These are phyloP conservation scores for Shiraia sp. DNA, from an alignment of 2,329 filamentous ascomycete species.

Conservation along the genomic window DNA sequence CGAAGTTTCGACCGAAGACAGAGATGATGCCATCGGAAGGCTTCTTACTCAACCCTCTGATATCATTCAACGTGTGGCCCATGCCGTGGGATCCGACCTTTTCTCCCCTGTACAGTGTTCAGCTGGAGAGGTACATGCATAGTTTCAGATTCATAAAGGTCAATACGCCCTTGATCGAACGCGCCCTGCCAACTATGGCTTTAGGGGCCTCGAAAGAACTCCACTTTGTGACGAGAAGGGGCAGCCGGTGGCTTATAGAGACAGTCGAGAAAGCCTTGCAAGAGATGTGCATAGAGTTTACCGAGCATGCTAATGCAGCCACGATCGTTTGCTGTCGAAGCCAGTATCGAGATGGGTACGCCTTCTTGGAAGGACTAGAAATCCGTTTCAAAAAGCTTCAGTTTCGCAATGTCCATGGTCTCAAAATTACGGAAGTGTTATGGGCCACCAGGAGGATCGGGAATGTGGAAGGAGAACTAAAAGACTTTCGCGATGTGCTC, in stretches of 20 bases:
- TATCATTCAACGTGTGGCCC: slow-evolving; percentile 28
- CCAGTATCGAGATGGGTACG: slow-evolving; percentile 24
- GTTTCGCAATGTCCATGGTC: slow-evolving; percentile 28
- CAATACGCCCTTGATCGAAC: slow-evolving; percentile 6
- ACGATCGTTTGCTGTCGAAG: slow-evolving; percentile 26
- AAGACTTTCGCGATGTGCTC: slow-evolving; percentile 22
- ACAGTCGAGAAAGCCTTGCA: slow-evolving; percentile 24
- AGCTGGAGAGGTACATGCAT: slow-evolving; percentile 21
- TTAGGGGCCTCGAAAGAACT: slow-evolving; percentile 29
- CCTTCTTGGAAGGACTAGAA: slow-evolving; percentile 22
- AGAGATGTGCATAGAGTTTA: slow-evolving; percentile 29
- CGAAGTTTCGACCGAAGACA: slow-evolving; percentile 8
- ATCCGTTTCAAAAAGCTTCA: slow-evolving; percentile 32
- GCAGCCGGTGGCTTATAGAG: slow-evolving; percentile 30
- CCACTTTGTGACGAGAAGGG: slow-evolving; percentile 29
- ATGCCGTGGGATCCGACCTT: slow-evolving; percentile 33
- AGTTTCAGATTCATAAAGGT: slow-evolving; percentile 2
- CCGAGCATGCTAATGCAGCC: slow-evolving; percentile 21
- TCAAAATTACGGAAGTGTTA: slow-evolving; percentile 23
- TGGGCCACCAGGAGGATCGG: slow-evolving; percentile 21
- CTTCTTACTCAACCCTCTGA: slow-evolving; percentile 24
- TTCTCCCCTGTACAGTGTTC: slow-evolving; percentile 19
- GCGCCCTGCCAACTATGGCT: slow-evolving; percentile 15
- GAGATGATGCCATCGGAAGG: slow-evolving; percentile 19
- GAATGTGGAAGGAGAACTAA: slow-evolving; percentile 6